Evolutionary conservation across 2,329 filamentous ascomycete genomes (phyloP).

Genomic region (Ophiobolus disseminans): DNA sequence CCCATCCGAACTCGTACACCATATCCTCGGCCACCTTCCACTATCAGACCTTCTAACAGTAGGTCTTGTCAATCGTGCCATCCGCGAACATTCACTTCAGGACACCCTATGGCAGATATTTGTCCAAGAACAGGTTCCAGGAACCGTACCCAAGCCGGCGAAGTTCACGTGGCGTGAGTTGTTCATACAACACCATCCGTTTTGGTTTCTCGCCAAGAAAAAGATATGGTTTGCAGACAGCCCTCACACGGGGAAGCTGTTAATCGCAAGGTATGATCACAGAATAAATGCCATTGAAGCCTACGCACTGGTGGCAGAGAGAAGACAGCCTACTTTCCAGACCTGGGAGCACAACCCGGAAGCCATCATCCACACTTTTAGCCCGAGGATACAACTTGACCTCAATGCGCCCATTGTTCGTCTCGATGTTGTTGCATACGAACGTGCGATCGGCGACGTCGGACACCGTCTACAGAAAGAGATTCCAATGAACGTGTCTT

Average conservation of each 20-base stretch:
- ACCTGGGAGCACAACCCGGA: conserved; percentile 70
- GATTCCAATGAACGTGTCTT: conserved; percentile 56
- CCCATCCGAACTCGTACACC: conserved; percentile 76
- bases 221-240: conserved; percentile 88
- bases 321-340: conserved; percentile 61
- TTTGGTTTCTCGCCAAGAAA: conserved; percentile 82
- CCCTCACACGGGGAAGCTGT: conserved; percentile 74
- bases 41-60: conserved; percentile 68
- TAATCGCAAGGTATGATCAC: conserved; percentile 79
- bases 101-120: conserved; percentile 76
- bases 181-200: conserved; percentile 75
- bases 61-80: conserved; percentile 66
- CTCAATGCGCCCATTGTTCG: conserved; percentile 72
- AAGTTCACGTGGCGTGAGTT: conserved; percentile 74
- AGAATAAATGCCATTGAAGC: conserved; percentile 78
- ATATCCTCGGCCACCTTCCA: conserved; percentile 72
- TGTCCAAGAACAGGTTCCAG: conserved; percentile 72
- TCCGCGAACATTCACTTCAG: conserved; percentile 65
- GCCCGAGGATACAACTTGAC: conserved; percentile 74
- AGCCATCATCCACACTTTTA: conserved; percentile 75
- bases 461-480: conserved; percentile 58
- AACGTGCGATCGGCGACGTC: conserved; percentile 20
- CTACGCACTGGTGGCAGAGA: conserved; percentile 74
- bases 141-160: conserved; percentile 50
- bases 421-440: conserved; percentile 45